These are phyloP conservation scores for Metschnikowia proteae DNA, from an alignment of 805 yeast genomes.

Conservation along the genomic window DNA sequence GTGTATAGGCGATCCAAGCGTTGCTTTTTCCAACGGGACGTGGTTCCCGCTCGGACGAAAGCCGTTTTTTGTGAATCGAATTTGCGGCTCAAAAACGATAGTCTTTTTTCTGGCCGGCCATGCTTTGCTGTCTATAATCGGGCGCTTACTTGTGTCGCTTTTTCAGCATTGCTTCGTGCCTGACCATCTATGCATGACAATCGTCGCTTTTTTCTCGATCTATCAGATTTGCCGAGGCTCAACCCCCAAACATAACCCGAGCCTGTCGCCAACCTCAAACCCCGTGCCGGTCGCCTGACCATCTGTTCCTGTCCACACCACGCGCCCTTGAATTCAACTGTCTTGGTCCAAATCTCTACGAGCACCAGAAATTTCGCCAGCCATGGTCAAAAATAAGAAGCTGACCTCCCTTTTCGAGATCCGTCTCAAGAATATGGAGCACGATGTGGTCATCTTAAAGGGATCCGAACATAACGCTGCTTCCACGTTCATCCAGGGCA, in stretches of 20 bases:
- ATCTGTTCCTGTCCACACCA: background rate
- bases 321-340: no score
- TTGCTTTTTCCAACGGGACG: background rate
- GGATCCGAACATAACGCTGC: conserved; percentile 78
- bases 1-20: background rate
- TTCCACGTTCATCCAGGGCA: conserved; percentile 71
- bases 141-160: no score
- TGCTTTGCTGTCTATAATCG: no score
- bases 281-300: background rate
- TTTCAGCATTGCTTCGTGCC: background rate
- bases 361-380: no score
- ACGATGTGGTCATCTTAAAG: conserved; percentile 74
- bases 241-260: background rate
- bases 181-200: background rate
- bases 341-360: no score
- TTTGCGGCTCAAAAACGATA: no score
- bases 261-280: background rate
- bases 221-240: conserved; percentile 3
- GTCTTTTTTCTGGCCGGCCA: no score
- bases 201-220: background rate
- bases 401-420: conserved; percentile 41
- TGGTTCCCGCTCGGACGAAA: background rate
- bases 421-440: conserved; percentile 62
- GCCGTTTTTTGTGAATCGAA: no score
- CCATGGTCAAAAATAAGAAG: conserved; percentile 21